phyloP scores from a whole-genome alignment of 495 filamentous ascomycete genomes.

The Aspergillus homomorphus region DNA sequence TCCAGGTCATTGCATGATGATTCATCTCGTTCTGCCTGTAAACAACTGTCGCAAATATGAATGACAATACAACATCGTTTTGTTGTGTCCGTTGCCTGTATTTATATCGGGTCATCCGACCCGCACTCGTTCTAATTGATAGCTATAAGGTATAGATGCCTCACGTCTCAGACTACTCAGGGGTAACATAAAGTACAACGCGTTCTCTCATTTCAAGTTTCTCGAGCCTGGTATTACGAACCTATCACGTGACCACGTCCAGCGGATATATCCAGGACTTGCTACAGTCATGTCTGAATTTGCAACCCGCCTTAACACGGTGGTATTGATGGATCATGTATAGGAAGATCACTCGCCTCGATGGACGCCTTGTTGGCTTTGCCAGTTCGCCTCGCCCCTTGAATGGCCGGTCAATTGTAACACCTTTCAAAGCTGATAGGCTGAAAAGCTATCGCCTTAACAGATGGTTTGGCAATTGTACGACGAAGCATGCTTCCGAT shows the following conservation, averaged over 20 bases:
- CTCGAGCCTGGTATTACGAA: too few relatives aligned
- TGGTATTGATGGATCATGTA: background rate
- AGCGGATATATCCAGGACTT: background rate
- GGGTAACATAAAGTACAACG: too few relatives aligned
- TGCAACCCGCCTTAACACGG: background rate
- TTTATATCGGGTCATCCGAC: too few relatives aligned
- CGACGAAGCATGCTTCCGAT: background rate
- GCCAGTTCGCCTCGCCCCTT: background rate
- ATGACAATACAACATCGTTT: too few relatives aligned
- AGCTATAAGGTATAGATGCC: too few relatives aligned
- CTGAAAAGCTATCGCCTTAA: background rate
- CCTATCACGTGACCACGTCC: background rate
- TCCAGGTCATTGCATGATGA: background rate
- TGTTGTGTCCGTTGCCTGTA: too few relatives aligned
- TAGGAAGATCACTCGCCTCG: background rate
- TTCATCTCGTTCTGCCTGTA: too few relatives aligned
- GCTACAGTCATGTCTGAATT: background rate
- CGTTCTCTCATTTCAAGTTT: too few relatives aligned
- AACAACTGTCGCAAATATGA: too few relatives aligned
- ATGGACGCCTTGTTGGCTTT: background rate
- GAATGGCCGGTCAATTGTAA: background rate
- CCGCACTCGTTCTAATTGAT: too few relatives aligned
- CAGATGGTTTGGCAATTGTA: slow-evolving; percentile 14
- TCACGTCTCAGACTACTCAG: too few relatives aligned
- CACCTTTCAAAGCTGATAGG: background rate